Conservation (phyloP, 2,329 filamentous ascomycete genomes). For the Graphiopsis chlorocephala region DNA sequence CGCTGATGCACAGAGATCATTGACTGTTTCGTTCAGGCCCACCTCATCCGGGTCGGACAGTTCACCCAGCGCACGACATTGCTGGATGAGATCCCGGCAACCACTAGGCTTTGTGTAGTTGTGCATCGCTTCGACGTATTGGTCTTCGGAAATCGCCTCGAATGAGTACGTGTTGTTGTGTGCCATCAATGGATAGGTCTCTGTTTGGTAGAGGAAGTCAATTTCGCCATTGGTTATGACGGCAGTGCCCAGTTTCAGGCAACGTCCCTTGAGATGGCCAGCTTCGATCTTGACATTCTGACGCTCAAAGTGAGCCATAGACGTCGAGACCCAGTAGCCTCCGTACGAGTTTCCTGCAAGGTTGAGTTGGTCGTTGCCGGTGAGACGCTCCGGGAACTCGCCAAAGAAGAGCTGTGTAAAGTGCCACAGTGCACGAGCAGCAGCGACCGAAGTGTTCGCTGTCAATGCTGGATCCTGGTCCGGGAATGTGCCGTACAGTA, state of each 20-base stretch:
- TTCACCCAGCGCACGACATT: slow-evolving; percentile 49
- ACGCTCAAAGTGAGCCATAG: slow-evolving; percentile 49
- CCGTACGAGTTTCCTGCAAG: slow-evolving; percentile 29
- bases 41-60: slow-evolving; percentile 50
- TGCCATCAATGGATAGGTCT: slow-evolving; percentile 55
- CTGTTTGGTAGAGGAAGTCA: slow-evolving; percentile 59
- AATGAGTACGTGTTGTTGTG: slow-evolving; percentile 65
- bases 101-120: slow-evolving; percentile 49
- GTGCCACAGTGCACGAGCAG: slow-evolving; percentile 57
- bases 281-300: slow-evolving; percentile 58
- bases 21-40: slow-evolving; percentile 38
- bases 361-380: slow-evolving; percentile 20
- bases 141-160: slow-evolving; percentile 51
- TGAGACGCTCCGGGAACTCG: slow-evolving; percentile 22
- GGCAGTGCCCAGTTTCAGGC: slow-evolving; percentile 58
- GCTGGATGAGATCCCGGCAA: slow-evolving; percentile 49
- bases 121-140: slow-evolving; percentile 33
- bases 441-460: slow-evolving; percentile 20
- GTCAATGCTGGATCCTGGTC: slow-evolving; percentile 18
- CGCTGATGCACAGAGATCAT: slow-evolving; percentile 39
- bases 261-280: slow-evolving; percentile 33
- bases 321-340: slow-evolving; percentile 64
- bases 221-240: slow-evolving; percentile 70
- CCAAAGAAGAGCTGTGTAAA: slow-evolving; percentile 53
- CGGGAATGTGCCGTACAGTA: slow-evolving; percentile 24